These are phyloP conservation scores for Neurospora sp. DNA, from an alignment of 495 filamentous ascomycete species.

Conservation along the genomic window DNA sequence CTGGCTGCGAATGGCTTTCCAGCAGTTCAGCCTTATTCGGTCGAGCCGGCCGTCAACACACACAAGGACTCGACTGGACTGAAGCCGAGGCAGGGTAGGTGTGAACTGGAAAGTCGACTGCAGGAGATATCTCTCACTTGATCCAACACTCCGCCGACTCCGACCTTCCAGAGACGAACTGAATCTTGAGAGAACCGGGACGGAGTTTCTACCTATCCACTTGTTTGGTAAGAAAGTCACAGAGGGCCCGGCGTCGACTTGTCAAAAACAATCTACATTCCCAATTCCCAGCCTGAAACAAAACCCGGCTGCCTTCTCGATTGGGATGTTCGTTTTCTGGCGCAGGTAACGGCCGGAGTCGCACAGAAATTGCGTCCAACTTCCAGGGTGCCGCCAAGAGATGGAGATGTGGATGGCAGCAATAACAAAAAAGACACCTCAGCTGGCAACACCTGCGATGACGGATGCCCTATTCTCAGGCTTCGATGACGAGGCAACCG, in stretches of 20 bases:
- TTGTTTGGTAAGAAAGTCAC: not conserved
- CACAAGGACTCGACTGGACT: not conserved
- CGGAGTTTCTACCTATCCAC: not conserved
- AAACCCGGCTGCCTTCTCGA: constrained; percentile 2
- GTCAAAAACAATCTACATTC: not conserved
- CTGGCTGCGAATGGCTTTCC: not conserved
- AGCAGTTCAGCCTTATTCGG: not conserved
- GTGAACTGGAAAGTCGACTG: not conserved
- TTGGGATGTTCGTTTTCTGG: constrained; percentile 1
- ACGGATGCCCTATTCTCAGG: not conserved
- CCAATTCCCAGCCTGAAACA: not conserved
- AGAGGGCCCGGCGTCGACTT: not conserved
- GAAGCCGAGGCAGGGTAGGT: not conserved
- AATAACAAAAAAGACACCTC: not conserved
- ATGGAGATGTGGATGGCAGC: not conserved
- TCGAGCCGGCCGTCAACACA: not conserved
- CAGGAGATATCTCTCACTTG: not conserved
- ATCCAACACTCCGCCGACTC: not conserved
- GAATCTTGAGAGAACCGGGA: not conserved
- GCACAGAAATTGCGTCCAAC: not conserved
- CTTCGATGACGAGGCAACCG: not conserved
- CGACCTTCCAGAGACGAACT: not conserved
- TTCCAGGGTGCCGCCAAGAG: not conserved
- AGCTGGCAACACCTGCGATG: not conserved
- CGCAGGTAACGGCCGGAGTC: not conserved